These are phyloP conservation scores for Starmerella etchellsii DNA, from an alignment of 805 yeast genomes.

Conservation along the genomic window DNA sequence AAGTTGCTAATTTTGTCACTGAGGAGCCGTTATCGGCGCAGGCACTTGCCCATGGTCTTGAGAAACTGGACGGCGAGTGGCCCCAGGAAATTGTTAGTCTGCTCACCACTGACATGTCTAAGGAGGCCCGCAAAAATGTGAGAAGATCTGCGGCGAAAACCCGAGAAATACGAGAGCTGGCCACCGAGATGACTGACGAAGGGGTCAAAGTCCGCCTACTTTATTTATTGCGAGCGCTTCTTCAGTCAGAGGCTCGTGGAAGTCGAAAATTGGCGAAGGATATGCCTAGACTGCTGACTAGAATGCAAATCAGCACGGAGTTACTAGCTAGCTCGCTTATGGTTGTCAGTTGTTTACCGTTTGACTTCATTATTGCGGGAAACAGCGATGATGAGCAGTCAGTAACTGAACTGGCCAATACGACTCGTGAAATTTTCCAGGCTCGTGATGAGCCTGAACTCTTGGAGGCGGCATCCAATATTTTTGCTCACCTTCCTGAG, in stretches of 20 bases:
- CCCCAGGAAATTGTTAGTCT: background rate
- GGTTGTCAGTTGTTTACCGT: background rate
- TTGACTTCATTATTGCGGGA: background rate
- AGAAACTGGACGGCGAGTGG: background rate
- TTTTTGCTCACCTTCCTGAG: constrained; percentile 5
- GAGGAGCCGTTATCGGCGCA: background rate
- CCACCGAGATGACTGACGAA: background rate
- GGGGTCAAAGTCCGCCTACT: background rate
- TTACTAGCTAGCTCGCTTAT: constrained; percentile 2
- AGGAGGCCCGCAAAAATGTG: background rate
- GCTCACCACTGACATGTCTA: background rate
- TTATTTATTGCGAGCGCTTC: background rate
- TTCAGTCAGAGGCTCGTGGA: background rate
- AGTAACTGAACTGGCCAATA: background rate
- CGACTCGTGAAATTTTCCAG: constrained; percentile 4
- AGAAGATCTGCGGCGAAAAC: background rate
- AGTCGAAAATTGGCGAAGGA: background rate
- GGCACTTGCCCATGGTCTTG: background rate
- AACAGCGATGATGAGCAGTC: background rate
- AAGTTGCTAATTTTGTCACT: background rate
- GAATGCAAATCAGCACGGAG: constrained; percentile 6
- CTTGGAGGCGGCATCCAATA: background rate
- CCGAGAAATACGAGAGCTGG: background rate
- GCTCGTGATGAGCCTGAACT: constrained; percentile 2
- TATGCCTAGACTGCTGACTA: background rate